Evolutionary conservation across 2,329 filamentous ascomycete genomes (phyloP), one percentile per base, ranked within the genome.

Genomic region (Bisporella sp.): DNA sequence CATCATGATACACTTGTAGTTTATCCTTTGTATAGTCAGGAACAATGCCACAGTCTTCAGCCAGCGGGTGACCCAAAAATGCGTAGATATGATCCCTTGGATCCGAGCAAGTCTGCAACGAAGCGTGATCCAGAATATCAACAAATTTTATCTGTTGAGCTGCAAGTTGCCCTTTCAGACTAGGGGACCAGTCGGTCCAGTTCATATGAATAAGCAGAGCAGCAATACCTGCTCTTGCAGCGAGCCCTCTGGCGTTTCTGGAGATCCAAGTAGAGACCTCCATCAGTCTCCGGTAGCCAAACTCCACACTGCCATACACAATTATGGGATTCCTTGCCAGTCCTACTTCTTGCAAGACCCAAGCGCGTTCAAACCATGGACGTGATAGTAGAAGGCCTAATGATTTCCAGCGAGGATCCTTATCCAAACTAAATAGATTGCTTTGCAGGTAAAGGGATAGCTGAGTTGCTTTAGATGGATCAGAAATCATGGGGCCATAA

Each of bases 331-430:
- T 11, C 32, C 29, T 35, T 6, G 45, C 45, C 8, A 47, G 32
- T 47, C 45, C 45, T 9, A 29, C 45, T 39, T 47, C 45, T 29
- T 47, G 45, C 8, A 47, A 8, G 8, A 47, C 45, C 45, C 45
- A 47, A 7, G 12, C 30, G n/a, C 45, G 45, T 37, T 7, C 8
- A 21, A 47, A 47, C 45, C 45, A 47, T 3, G 45, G 30, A 6
- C 28, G 12, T 8, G 37, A 52, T 56, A 64, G 35, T 9, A 39
- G 3, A 13, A 39, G 9, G 9, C 35, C 35, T 39, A 39, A 13
- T 11, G 35, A 39, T 11, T 11, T 11, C 35, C 35, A 39, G 9
- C 35, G 35, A 13, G 35, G 35, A 13, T 39, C 35, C 3, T 11
- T 3, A 11, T 39, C 35, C 21, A 21, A 21, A 21, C 21, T 21